Evolutionary conservation across 2,329 filamentous ascomycete genomes (phyloP), one percentile per base, ranked within the genome.

Genomic region (Xylaria sp.): DNA sequence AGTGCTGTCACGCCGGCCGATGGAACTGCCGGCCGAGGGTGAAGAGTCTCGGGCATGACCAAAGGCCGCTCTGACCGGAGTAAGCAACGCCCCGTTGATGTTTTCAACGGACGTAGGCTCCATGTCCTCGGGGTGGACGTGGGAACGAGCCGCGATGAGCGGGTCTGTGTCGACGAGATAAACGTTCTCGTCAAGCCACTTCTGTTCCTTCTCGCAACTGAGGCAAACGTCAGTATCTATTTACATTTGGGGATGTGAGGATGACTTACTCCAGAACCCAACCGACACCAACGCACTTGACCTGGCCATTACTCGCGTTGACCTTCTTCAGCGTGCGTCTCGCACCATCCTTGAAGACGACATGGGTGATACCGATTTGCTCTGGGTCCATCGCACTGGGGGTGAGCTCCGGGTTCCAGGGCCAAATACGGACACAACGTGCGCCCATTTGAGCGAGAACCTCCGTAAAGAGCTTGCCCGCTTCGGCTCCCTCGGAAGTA

Each of bases 261-360:
- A 9, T 42, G 54, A 83, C 87, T 82, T 83, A 91, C 88, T 96
- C 91, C 63, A 96, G 81, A 57, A 94, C 89, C 91, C 91, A 96
- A 65, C 86, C 87, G 52, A 95, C 89, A 54, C 91, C 91, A 58
- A 96, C 91, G 74, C 91, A 95, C 67, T 90, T 86, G 44, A 96
- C 89, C 35, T 90, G 79, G 4, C 90, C 90, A 11, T 83, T 81
- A 46, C 84, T 86, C 67, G 88, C 83, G 59, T 85, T 81, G 5
- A 93, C 88, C 74, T 92, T 95, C 70, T 95, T 88, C 65, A 96
- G 75, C 0, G 91, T 96, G 30, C 87, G 81, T 69, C 88, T 87
- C 48, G 86, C 86, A 51, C 92, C 92, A 69, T 96, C 92, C 73
- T 96, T 96, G 79, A 87, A 96, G 5, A 96, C 85, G 6, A 96